Base-by-base conservation (phyloP, 345 rosid genomes). In the Turritis glabra region DNA sequence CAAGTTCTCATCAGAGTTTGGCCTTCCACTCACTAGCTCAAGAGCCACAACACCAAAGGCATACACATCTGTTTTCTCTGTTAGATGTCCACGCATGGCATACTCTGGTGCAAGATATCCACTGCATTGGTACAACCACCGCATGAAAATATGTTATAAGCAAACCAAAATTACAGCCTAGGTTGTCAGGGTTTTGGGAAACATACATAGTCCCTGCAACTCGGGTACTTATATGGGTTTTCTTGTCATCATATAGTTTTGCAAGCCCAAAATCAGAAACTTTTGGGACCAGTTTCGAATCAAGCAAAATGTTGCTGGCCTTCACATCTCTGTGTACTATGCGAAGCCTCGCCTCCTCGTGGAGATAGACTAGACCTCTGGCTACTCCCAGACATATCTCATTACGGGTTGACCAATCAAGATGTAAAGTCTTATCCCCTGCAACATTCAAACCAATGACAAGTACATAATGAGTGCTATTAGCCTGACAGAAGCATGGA, bases 301-400 rank as follows among this genome's bases (percentile, higher is more conserved):
- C 88, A 8, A 86, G 87, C 35, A 88, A 72, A 67, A 83, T 88
- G 62, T 88, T 86, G 32, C 86, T 86, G 33, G 87, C 80, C 71
- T 88, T 86, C 59, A 86, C 87, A 80, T 88, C 92, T 44, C 90
- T 77, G 37, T 88, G 87, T 7, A 88, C 87, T 25, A 86, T 86
- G 21, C 85, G 75, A 74, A 75, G 43, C 77, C 90, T 83, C 6
- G 88, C 84, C 43, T 86, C 88, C 76, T 84, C 88, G 5, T 81
- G 86, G 37, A 84, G 88, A 80, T 86, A 86, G 23, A 83, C 81
- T 35, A 86, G 72, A 14, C 87, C 88, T 75, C 88, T 84, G 27
- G 83, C 85, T 53, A 78, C 71, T 60, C 85, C 88, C 46, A 84
- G 8, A 61, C 90, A 88, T 23, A 84, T 83, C 17, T 83, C 80